Percentiles rank a stretch among this genome's conserved stretches.
phyloP scores from a whole-genome alignment of 768 basidiomycete genomes.

The Panaeolus cyanescens region DNA sequence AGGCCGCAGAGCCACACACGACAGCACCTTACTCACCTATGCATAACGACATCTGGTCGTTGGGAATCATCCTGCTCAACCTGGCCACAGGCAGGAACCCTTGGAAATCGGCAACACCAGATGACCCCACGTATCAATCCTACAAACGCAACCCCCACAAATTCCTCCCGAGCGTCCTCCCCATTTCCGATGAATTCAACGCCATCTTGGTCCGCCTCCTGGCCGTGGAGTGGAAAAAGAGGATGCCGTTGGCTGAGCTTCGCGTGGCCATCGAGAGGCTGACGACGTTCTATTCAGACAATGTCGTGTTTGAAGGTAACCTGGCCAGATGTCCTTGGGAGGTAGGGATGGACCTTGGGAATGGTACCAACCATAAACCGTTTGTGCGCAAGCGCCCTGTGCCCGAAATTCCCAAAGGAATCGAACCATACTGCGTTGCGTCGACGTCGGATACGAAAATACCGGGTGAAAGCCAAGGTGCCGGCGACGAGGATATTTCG shows the following conservation, averaged over 20 bases:
- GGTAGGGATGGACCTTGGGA: conserved; percentile 40
- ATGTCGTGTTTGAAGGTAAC: conserved; percentile 77
- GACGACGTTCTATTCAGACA: conserved; percentile 70
- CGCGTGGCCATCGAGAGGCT: conserved; percentile 58
- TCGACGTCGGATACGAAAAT: conserved; percentile 10
- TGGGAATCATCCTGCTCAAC: conserved; percentile 96
- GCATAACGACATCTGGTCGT: conserved; percentile 94
- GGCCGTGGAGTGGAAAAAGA: conserved; percentile 65
- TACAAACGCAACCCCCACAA: conserved; percentile 75
- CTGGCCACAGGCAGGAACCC: conserved; percentile 94
- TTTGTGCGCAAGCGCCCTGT: neutral
- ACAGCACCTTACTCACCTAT: conserved; percentile 79
- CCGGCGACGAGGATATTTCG: neutral
- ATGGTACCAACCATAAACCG: conserved; percentile 9
- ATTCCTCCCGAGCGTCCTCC: conserved; percentile 86
- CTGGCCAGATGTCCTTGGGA: conserved; percentile 83
- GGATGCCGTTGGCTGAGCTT: conserved; percentile 53
- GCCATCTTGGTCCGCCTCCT: conserved; percentile 75
- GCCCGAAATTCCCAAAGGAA: conserved; percentile 7
- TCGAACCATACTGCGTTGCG: conserved; percentile 22
- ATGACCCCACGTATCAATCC: conserved; percentile 88
- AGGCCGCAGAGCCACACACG: conserved; percentile 67
- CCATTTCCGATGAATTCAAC: conserved; percentile 76
- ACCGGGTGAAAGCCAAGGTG: neutral
- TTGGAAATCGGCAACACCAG: conserved; percentile 84